Evolutionary conservation across 2,329 filamentous ascomycete genomes (phyloP), one percentile per base, ranked within the genome.

Genomic region (Lecanicillium sp.): DNA sequence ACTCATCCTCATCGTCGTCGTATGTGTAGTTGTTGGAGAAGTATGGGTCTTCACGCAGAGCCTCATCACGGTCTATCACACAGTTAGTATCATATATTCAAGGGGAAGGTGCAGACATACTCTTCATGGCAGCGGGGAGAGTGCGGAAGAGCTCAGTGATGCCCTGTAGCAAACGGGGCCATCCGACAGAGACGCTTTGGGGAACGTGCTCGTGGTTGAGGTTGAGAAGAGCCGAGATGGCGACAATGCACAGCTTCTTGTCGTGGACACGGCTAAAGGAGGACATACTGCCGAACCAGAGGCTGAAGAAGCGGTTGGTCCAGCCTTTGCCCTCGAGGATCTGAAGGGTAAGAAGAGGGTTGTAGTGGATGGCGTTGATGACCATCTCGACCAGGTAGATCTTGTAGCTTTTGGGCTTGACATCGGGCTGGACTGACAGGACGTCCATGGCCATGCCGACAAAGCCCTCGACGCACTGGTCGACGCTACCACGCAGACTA

Each of bases 331-430:
- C 71, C 70, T 98, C 93, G n/a, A 98, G 78, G 30, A 95, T 82
- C 53, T 90, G 84, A 19, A 98, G 78, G 20, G 90, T 79, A 51
- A 96, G 75, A 37, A 85, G 70, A 2, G 93, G 90, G 71, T 95
- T 96, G 75, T 98, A 98, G 75, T 97, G 95, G 59, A 97, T 90
- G 48, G 87, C 83, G 68, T 97, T 97, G 74, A 98, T 95, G 50
- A 98, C 83, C 83, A 98, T 94, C 71, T 98, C 93, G 87, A 98
- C 95, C 37, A 98, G 72, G 65, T 98, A 91, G 47, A 97, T 90
- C 60, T 88, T 86, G 67, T 96, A 94, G 3, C 88, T 90, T 74
- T 94, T 96, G 57, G 94, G 84, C 68, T 90, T 90, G 44, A 87
- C 74, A 55, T 95, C 87, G 36, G 85, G 78, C 43, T 78, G 40